These are phyloP conservation scores for Eucalyptus shirleyi DNA, from an alignment of 345 rosid species.

Conservation along the genomic window DNA sequence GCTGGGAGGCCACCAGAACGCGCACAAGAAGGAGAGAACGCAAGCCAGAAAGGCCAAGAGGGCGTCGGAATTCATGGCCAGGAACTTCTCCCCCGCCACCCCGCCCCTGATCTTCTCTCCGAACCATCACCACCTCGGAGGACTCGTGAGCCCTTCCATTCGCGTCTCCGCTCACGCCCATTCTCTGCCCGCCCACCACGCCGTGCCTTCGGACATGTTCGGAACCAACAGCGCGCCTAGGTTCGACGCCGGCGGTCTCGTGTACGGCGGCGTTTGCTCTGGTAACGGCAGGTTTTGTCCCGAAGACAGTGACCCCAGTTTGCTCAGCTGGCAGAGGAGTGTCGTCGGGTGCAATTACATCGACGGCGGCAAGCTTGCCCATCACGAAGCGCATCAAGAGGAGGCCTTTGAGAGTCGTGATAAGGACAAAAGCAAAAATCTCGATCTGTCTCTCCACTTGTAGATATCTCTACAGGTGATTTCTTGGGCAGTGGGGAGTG, in stretches of 20 bases:
- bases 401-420: neutral
- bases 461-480: slow-evolving; percentile 2
- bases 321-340: slow-evolving; percentile 32
- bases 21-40: slow-evolving; percentile 84
- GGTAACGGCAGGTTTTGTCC: neutral
- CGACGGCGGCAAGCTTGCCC: neutral
- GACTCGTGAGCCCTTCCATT: slow-evolving; percentile 33
- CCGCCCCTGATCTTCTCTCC: slow-evolving; percentile 21
- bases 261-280: neutral
- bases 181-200: neutral
- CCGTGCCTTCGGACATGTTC: slow-evolving; percentile 1
- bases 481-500: neutral
- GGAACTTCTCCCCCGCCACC: slow-evolving; percentile 6
- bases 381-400: neutral
- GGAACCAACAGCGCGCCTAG: slow-evolving; percentile 12
- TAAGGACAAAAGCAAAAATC: slow-evolving; percentile 19
- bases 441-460: slow-evolving; percentile 83
- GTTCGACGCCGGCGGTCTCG: slow-evolving; percentile 3
- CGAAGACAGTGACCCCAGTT: neutral
- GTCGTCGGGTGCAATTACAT: neutral
- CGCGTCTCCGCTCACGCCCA: slow-evolving; percentile 31
- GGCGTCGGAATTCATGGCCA: slow-evolving; percentile 17
- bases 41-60: slow-evolving; percentile 68
- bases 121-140: slow-evolving; percentile 7
- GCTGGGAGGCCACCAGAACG: slow-evolving; percentile 91